These are phyloP conservation scores for Colletotrichum lentis DNA, from an alignment of 2,329 filamentous ascomycete genomes.

Conservation along the genomic window DNA sequence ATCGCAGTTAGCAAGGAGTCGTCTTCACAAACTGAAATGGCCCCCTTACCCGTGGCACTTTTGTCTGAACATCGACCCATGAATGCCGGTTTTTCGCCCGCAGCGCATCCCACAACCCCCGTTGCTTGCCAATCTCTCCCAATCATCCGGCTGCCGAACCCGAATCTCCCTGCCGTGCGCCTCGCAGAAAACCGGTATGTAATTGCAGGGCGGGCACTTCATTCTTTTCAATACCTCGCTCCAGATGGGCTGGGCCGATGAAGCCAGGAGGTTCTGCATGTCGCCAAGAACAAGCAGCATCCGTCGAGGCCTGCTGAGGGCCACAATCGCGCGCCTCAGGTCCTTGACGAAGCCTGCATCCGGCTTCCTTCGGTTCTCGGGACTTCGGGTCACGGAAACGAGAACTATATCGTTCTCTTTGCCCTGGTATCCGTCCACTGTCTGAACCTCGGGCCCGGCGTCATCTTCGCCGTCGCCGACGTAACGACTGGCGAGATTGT, in stretches of 20 bases:
- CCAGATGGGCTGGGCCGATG: conserved; percentile 55
- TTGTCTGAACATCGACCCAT: not conserved
- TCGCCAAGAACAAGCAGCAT: conserved; percentile 91
- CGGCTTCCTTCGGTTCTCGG: conserved; percentile 50
- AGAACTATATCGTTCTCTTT: conserved; percentile 88
- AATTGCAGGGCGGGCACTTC: conserved; percentile 45
- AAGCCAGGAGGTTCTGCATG: conserved; percentile 57
- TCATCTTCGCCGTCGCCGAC: conserved; percentile 40
- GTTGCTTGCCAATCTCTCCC: conserved; percentile 46
- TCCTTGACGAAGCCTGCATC: conserved; percentile 78
- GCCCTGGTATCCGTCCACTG: conserved; percentile 89
- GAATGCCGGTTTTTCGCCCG: not conserved
- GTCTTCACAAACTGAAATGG: not conserved
- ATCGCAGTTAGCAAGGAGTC: not conserved
- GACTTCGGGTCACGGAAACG: conserved; percentile 81
- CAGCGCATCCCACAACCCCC: conserved; percentile 10
- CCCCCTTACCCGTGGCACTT: conserved; percentile 4
- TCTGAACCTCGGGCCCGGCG: conserved; percentile 53
- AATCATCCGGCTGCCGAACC: conserved; percentile 63
- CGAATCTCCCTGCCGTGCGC: conserved; percentile 63
- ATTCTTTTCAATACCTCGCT: conserved; percentile 56
- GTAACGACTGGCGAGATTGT: not conserved
- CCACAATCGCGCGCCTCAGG: conserved; percentile 65
- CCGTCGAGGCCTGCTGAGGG: conserved; percentile 73
- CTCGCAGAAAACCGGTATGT: conserved; percentile 70